Evolutionary conservation across 1,284 basidiomycete genomes (phyloP), one percentile per base, ranked within the genome.

Genomic region (Cronartium quercuum): DNA sequence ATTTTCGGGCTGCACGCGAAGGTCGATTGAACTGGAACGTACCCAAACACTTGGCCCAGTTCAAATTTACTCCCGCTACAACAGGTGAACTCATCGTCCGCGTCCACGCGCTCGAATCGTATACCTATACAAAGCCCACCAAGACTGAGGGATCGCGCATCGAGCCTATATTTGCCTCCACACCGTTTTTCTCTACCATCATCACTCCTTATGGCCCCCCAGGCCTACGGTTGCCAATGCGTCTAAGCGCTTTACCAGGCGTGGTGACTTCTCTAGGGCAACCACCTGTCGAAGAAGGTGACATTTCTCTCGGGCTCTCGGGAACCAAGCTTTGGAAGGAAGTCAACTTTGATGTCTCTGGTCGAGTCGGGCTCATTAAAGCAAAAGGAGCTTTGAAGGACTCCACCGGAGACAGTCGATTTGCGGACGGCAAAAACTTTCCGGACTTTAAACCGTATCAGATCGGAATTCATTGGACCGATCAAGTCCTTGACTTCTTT

Each of bases 11-110:
- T 21, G 18, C 7, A 35, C 18, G 60, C 10, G 24, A 5, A 71
- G 68, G 68, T 12, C 58, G 68, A 37, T 44, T 34, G 5, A 13
- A 71, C 24, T 71, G 68, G 68, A 71, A 71, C 47, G 47, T 64
- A 47, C 68, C 68, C 3, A 71, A 71, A 35, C 38, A 71, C 35
- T 47, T 71, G 34, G 68, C 61, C 15, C 68, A 61, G 15, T 71
- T 71, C 34, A 61, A 71, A 51, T 71, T 71, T 35, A 42, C 21
- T 2, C n/a, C 55, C 7, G 58, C 34, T 7, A 21, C 40, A 35
- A 38, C 24, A 6, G 37, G 34, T 9, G 6, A 37, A 38, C 44
- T 71, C 1, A 38, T 34, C 5, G 38, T 71, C 57, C 38, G 64
- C 18, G 61, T 71, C 7, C 64, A 63, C 37, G 68, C 24, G 15